Conservation (phyloP, 2,329 filamentous ascomycete genomes). For the Xylaria sp. region DNA sequence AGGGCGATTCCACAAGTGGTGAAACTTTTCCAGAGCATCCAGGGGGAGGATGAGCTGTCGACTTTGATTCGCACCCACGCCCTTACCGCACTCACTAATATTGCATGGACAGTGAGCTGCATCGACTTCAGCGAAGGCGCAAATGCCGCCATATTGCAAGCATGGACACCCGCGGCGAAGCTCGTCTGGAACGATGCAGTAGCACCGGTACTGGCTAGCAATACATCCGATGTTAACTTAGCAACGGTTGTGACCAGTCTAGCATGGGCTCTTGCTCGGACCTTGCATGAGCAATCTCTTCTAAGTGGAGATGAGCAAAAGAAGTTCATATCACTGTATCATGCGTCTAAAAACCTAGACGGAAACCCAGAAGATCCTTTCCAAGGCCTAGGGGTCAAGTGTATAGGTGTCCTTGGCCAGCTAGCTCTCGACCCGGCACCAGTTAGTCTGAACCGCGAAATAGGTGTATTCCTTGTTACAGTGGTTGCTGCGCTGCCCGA, state of each 20-base stretch:
- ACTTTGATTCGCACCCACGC: slow-evolving; percentile 63
- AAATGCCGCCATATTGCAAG: slow-evolving; percentile 62
- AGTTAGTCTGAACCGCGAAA: slow-evolving; percentile 66
- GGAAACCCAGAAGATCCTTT: slow-evolving; percentile 63
- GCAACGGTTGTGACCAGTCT: slow-evolving; percentile 73
- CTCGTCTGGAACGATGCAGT: slow-evolving; percentile 69
- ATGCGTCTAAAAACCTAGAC: slow-evolving; percentile 62
- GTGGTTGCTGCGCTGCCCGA: slow-evolving; percentile 63
- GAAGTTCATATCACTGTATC: slow-evolving; percentile 74
- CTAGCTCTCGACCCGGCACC: slow-evolving; percentile 68
- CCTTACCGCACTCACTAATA: slow-evolving; percentile 72
- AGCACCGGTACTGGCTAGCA: slow-evolving; percentile 66
- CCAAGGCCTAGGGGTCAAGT: slow-evolving; percentile 72
- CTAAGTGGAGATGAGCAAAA: slow-evolving; percentile 65
- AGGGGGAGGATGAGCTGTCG: slow-evolving; percentile 55
- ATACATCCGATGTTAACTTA: slow-evolving; percentile 70
- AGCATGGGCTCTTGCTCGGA: slow-evolving; percentile 72
- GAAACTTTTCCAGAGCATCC: slow-evolving; percentile 55
- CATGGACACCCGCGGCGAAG: slow-evolving; percentile 66
- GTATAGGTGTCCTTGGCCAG: slow-evolving; percentile 73
- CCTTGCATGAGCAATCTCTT: slow-evolving; percentile 61
- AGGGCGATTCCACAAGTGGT: slow-evolving; percentile 62
- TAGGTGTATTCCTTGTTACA: slow-evolving; percentile 71
- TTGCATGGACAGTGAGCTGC: slow-evolving; percentile 73
- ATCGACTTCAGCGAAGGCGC: slow-evolving; percentile 68